Conservation (phyloP, 2,329 filamentous ascomycete genomes). For the Geoglossum cookeanum region DNA sequence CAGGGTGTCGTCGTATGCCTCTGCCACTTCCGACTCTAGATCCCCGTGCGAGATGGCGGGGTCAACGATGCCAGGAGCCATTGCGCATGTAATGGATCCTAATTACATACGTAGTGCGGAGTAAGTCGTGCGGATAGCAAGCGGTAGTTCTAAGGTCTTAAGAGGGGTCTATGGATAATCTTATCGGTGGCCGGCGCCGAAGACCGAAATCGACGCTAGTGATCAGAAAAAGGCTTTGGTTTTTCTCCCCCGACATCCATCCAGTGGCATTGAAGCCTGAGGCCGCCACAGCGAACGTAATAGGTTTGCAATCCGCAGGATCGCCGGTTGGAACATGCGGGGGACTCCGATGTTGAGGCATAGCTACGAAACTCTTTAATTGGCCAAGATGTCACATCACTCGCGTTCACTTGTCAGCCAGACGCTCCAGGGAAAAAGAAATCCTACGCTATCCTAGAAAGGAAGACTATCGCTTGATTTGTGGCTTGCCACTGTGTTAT, state of each 20-base stretch:
- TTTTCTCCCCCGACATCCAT: not conserved
- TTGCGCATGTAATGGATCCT: not conserved
- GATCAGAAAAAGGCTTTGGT: not conserved
- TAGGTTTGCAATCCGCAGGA: not conserved
- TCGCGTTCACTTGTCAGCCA: no score
- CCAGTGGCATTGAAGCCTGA: not conserved
- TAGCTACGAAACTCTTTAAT: not conserved
- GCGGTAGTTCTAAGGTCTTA: not conserved
- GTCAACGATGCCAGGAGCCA: constrained; percentile 4
- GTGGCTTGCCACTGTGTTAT: not conserved
- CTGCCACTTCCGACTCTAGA: constrained; percentile 32
- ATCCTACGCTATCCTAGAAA: not conserved
- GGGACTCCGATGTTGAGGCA: not conserved
- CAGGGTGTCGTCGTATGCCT: constrained; percentile 67
- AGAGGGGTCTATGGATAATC: not conserved
- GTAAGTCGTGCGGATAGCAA: not conserved
- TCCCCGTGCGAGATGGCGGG: not conserved
- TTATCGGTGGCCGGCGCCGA: constrained; percentile 1
- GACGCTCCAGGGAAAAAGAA: no score
- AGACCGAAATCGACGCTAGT: not conserved
- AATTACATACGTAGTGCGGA: not conserved
- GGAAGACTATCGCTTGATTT: not conserved
- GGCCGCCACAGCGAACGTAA: not conserved
- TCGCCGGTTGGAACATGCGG: not conserved
- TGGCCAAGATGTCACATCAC: not conserved